Base-by-base conservation (phyloP, 176 grass and related monocot species). In the Tuctoria greenei region DNA sequence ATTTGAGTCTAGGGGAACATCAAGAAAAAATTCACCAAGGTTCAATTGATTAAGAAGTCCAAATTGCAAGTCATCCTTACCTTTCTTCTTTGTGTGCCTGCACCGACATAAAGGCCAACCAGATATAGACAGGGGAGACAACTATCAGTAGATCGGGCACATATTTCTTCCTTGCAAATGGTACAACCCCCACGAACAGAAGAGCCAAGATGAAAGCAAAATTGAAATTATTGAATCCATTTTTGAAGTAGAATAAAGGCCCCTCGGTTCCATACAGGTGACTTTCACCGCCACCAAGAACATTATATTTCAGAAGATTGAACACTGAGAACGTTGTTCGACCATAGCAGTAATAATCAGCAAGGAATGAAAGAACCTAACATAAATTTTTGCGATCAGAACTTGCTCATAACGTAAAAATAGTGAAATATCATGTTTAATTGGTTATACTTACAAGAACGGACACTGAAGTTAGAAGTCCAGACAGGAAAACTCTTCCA, bases 41-140 rank as follows among this genome's bases (percentile, higher is more conserved):
- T 61, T 78, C 44, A 68, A 25, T 25, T 37, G 25, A 74, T 69
- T 0, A 2, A 54, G 2, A 61, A 74, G 69, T 16, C 21, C 24
- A 23, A 24, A 44, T 65, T 79, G 50, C 58, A 36, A 67, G n/a
- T 79, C 0, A 69, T 80, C 39, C 28, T 80, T 86, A 92, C 95
- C 91, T 90, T 88, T 98, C 95, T 92, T 98, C 95, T 90, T 95
- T 98, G 74, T 98, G 95, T 79, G 91, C 72, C 78, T 95, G 95
- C 70, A 98, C 78, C 64, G 95, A 90, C 95, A 98, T 95, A 79
- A 94, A 98, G 45, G 85, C 84, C 82, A 98, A 83, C 95, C 95
- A 98, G 69, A 98, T 94, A 60, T 98, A 95, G 36, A 98, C 45
- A 60, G 95, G 91, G 37, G 91, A 98, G 61, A 95, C 65, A 70